Percentiles rank a stretch among this genome's conserved stretches.
Conservation (phyloP, 805 yeast species). For the Kluyveromyces wickerhamii region DNA sequence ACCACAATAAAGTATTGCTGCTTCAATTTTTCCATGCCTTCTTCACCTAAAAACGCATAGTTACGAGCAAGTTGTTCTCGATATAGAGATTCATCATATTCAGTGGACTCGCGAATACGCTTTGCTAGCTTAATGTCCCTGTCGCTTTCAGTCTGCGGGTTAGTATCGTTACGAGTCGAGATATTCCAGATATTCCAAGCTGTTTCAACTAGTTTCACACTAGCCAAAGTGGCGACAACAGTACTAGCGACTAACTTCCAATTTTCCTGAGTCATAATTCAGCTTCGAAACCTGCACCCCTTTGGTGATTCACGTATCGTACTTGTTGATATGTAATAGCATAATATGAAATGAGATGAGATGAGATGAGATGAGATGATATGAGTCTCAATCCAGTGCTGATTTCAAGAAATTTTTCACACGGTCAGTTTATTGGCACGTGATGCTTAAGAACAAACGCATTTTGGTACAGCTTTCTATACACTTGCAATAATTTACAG, state of each 20-base stretch:
- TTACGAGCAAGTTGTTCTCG: slow-evolving; percentile 91
- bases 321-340: no score
- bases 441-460: no score
- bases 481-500: no score
- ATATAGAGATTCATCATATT: slow-evolving; percentile 60
- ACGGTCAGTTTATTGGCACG: no score
- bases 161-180: not conserved
- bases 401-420: no score
- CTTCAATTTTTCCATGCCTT: slow-evolving; percentile 70
- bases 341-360: no score
- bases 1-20: slow-evolving; percentile 65
- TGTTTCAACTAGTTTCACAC: slow-evolving; percentile 25
- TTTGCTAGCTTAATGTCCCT: slow-evolving; percentile 5
- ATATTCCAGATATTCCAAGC: slow-evolving; percentile 19
- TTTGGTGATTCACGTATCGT: no score
- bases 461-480: no score
- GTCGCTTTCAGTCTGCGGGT: not conserved
- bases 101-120: slow-evolving; percentile 6
- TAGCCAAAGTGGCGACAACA: slow-evolving; percentile 26
- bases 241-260: slow-evolving; percentile 29
- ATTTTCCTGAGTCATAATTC: slow-evolving; percentile 7
- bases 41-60: slow-evolving; percentile 83
- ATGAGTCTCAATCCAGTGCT: no score
- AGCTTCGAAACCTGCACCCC: not conserved
- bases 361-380: not conserved